A percentile compares a stretch with the other conserved stretches of the same genome.
Conservation (phyloP, 2,329 filamentous ascomycete species). For the Trichoderma pleuroti region DNA sequence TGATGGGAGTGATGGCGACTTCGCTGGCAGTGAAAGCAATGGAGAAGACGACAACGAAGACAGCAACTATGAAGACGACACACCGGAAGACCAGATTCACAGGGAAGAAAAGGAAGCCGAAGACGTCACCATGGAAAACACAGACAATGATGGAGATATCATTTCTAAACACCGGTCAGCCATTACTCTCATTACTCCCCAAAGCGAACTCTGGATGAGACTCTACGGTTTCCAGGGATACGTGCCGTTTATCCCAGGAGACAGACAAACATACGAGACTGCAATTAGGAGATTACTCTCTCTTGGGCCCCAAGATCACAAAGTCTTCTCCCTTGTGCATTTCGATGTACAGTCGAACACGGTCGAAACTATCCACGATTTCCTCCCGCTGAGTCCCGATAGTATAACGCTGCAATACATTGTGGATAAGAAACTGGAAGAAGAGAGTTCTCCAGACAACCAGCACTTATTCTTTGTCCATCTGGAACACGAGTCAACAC, state of each 20-base stretch:
- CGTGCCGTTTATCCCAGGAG: constrained; percentile 25
- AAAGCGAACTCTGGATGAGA: neutral
- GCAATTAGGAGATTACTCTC: constrained; percentile 28
- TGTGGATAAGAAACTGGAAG: neutral
- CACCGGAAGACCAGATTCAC: neutral
- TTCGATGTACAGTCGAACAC: constrained; percentile 10
- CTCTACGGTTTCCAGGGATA: constrained; percentile 34
- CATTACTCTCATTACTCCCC: neutral
- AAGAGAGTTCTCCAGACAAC: neutral
- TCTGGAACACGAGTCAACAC: neutral
- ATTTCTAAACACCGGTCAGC: neutral
- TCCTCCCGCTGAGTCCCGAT: neutral
- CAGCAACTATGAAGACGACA: neutral
- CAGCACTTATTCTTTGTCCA: constrained; percentile 30
- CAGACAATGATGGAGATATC: neutral
- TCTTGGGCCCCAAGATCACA: constrained; percentile 1
- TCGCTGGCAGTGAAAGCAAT: neutral
- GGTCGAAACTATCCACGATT: neutral
- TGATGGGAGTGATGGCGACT: neutral
- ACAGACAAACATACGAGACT: constrained; percentile 23
- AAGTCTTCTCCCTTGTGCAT: constrained; percentile 15
- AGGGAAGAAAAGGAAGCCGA: neutral
- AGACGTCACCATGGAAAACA: neutral
- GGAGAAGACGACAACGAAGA: neutral
- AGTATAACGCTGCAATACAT: neutral